Percentiles rank a stretch among this genome's conserved stretches.
Conservation (phyloP, 805 yeast species). For the Yarrowia sp. region DNA sequence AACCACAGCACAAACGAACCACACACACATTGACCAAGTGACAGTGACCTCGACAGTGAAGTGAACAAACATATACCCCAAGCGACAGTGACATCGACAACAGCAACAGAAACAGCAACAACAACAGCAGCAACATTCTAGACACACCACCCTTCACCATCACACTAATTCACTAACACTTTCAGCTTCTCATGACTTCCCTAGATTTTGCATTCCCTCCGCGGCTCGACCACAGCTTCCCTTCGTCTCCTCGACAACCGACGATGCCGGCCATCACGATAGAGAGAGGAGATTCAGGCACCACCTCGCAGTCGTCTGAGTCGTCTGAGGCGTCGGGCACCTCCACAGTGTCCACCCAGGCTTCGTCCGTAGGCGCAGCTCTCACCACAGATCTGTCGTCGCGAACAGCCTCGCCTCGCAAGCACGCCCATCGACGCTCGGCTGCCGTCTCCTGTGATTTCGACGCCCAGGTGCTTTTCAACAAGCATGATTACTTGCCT, state of each 20-base stretch:
- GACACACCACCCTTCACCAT: neutral
- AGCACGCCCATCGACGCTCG: slow-evolving; percentile 81
- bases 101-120: too few relatives aligned
- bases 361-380: slow-evolving; percentile 7
- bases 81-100: too few relatives aligned
- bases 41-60: too few relatives aligned
- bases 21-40: too few relatives aligned
- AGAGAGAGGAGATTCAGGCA: slow-evolving; percentile 36
- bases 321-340: slow-evolving; percentile 24
- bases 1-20: neutral
- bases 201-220: slow-evolving; percentile 38
- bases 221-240: slow-evolving; percentile 33
- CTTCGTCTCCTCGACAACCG: slow-evolving; percentile 11
- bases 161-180: slow-evolving; percentile 15
- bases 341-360: neutral
- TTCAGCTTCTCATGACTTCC: slow-evolving; percentile 38
- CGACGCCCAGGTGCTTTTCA: slow-evolving; percentile 52
- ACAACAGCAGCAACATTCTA: too few relatives aligned
- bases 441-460: slow-evolving; percentile 91
- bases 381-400: slow-evolving; percentile 9
- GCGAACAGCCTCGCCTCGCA: slow-evolving; percentile 35
- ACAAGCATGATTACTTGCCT: slow-evolving; percentile 21
- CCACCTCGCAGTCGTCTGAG: slow-evolving; percentile 29
- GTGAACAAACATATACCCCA: too few relatives aligned
- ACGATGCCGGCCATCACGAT: slow-evolving; percentile 30